These are phyloP conservation scores for Trichoderma endophyticum DNA, from an alignment of 2,329 filamentous ascomycete species.

Conservation along the genomic window DNA sequence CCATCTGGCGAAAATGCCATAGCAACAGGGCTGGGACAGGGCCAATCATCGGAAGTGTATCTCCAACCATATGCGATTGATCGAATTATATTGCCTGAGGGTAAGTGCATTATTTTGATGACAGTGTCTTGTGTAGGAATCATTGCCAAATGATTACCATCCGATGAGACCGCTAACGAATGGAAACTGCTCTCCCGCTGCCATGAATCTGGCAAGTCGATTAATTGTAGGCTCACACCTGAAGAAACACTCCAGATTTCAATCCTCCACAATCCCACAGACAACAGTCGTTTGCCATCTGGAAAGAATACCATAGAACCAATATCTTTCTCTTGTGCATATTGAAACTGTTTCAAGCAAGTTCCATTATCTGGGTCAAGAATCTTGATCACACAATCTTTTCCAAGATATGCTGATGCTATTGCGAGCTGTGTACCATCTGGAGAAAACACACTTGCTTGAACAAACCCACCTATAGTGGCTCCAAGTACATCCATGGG, in stretches of 20 bases:
- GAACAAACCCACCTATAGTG: not conserved
- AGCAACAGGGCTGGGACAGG: not conserved
- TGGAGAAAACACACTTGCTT: not conserved
- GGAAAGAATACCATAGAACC: not conserved
- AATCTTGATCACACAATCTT: not conserved
- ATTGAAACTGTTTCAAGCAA: not conserved
- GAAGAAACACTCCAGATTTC: not conserved
- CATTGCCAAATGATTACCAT: not conserved
- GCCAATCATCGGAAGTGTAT: too few relatives aligned
- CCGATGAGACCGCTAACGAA: not conserved
- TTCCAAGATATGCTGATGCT: accelerated
- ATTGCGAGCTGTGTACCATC: not conserved
- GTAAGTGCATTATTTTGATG: not conserved
- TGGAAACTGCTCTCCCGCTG: too few relatives aligned
- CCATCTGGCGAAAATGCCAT: not conserved
- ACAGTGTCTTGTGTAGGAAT: too few relatives aligned
- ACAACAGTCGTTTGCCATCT: not conserved
- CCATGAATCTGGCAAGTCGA: not conserved
- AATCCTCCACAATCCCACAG: accelerated
- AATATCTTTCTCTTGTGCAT: accelerated
- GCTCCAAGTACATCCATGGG: too few relatives aligned
- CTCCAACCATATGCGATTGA: too few relatives aligned
- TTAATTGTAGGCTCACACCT: not conserved
- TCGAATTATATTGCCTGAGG: not conserved
- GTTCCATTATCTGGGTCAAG: not conserved